Evolutionary conservation across 306 rosid genomes (phyloP).

Genomic region (Fragaria nilgerrensis): DNA sequence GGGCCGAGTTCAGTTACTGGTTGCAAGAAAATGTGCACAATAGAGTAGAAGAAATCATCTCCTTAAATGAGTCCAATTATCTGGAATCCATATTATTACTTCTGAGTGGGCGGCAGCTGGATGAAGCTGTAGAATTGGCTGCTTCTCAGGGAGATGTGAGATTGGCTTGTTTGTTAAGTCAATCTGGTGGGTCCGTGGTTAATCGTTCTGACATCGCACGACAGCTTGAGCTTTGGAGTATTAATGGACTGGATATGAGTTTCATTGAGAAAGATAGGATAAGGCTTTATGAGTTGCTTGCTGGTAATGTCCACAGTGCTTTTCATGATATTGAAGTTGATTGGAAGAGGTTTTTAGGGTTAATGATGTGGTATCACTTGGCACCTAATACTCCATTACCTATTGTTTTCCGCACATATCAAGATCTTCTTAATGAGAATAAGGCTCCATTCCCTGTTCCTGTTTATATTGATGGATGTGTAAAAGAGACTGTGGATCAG

Average conservation of each 20-base stretch:
- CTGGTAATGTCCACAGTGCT: conserved; percentile 71
- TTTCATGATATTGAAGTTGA: conserved; percentile 61
- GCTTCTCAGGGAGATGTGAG: conserved; percentile 87
- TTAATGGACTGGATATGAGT: conserved; percentile 80
- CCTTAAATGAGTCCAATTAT: conserved; percentile 66
- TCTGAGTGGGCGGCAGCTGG: conserved; percentile 81
- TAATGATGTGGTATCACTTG: conserved; percentile 84
- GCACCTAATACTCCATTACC: conserved; percentile 76
- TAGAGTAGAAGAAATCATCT: conserved; percentile 76
- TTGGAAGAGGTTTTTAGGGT: conserved; percentile 94
- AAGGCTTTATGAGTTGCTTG: conserved; percentile 78
- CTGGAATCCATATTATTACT: conserved; percentile 70
- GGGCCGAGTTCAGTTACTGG: conserved; percentile 98
- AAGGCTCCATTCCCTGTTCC: conserved; percentile 90
- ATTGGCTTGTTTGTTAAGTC: conserved; percentile 84
- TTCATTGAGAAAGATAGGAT: conserved; percentile 83
- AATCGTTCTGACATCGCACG: conserved; percentile 69
- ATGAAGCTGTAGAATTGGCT: conserved; percentile 81
- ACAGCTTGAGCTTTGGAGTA: conserved; percentile 87
- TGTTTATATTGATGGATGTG: conserved; percentile 66
- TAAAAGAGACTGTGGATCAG: conserved; percentile 43
- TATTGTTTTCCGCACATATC: conserved; percentile 60
- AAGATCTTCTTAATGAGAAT: conserved; percentile 66
- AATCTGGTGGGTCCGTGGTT: conserved; percentile 86
- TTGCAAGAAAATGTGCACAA: conserved; percentile 84